Evolutionary conservation across 441 rosid species (phyloP).

Genomic region (Corymbia citriodora): DNA sequence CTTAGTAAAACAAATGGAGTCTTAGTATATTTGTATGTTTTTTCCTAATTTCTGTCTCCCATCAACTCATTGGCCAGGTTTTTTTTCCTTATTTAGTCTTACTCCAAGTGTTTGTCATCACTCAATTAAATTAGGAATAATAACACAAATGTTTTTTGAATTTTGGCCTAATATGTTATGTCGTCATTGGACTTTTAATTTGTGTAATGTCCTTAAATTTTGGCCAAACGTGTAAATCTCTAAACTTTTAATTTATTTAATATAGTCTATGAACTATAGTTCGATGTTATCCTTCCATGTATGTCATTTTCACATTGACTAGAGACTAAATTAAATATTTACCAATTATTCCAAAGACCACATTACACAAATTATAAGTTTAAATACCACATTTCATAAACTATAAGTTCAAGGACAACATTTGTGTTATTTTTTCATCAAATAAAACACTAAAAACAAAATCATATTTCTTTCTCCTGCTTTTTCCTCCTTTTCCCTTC

Average conservation of each 20-base stretch:
- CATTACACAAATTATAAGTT: neutral
- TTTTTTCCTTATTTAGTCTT: too few relatives aligned
- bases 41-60: too few relatives aligned
- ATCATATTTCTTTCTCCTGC: too few relatives aligned
- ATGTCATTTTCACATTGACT: neutral
- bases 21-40: too few relatives aligned
- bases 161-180: neutral
- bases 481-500: too few relatives aligned
- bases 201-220: neutral
- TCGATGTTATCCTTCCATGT: neutral
- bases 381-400: neutral
- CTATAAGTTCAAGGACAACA: neutral
- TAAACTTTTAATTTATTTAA: neutral
- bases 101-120: neutral
- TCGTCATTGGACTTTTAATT: neutral
- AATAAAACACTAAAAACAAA: neutral
- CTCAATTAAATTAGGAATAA: neutral
- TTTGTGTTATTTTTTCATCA: neutral
- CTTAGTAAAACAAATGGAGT: too few relatives aligned
- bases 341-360: neutral
- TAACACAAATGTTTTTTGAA: neutral
- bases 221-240: accelerated
- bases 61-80: too few relatives aligned
- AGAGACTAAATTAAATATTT: neutral
- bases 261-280: too few relatives aligned